Base-by-base conservation (phyloP, 2,329 filamentous ascomycete species). In the Fusarium tanahbumbuense region DNA sequence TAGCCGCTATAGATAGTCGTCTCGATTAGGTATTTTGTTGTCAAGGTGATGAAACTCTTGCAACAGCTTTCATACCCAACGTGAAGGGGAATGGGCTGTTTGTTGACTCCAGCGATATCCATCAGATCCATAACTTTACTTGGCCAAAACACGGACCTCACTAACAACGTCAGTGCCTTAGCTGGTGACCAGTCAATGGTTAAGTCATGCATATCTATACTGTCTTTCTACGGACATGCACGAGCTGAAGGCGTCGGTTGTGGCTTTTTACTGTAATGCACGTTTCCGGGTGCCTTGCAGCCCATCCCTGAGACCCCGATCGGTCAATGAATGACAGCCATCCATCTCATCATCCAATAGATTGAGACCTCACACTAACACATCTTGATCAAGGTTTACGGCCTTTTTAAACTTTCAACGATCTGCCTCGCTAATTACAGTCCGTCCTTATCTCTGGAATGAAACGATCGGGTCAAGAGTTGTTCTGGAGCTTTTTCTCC, bases 271-370 rank as follows among this genome's bases (percentile, higher is more conserved):
- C 41, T 37, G 41, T 22, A 46, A 62, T 71, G 68, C 68, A 66
- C 64, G 67, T 48, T 70, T 68, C 58, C 55, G 64, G 67, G 64
- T 71, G 52, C 68, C 56, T 65, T 63, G 45, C 49, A 55, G 67
- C 49, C 65, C 44, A 42, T 59, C 45, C n/a, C 16, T 52, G 54
- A 53, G 48, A 45, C 53, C 55, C 48, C 45, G 52, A 53, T 64
- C 47, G 28, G 28, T 44, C 46, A 50, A 22, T 41, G 61, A 54
- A 44, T 46, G 47, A 53, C 34, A 63, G 27, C 27, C 28, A 42
- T 37, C 34, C 34, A 67, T 30, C 18, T 18, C 11, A 62, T 40
- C 58, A 44, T 46, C 54, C 60, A 65, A 50, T 47, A 42, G 32
- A 59, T 56, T n/a, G 20, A 52, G 49, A 13, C 49, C 30, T 37